Base-by-base conservation (phyloP, 768 basidiomycete species). In the Terana coerulea region DNA sequence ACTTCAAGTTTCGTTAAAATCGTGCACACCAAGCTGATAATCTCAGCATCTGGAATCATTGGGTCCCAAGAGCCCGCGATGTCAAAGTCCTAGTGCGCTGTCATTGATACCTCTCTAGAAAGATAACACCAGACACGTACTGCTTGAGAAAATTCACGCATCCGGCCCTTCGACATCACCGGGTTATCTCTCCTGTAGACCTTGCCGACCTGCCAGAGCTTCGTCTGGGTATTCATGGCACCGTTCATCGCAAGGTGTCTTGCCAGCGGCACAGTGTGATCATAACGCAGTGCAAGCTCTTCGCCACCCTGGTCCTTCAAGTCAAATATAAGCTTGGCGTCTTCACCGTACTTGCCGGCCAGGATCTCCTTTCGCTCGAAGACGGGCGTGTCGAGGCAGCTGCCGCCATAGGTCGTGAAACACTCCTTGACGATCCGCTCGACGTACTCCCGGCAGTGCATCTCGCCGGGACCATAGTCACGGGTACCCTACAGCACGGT, bases 131-230 rank as follows among this genome's bases (percentile, higher is more conserved):
- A 17, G 15, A 30, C 34, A 50, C 39, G 5, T 22, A 39, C 45
- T 56, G 95, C 97, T 69, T 99, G 97, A 62, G 88, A 91, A 64
- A 99, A 99, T 72, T 99, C 97, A 53, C 97, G 81, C 95, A 99
- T 97, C 24, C 97, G 78, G 0, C 97, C 97, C 73, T 99, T 99
- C 25, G 86, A 88, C 87, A 98, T 94, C 51, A 95, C 95, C 0
- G 97, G 97, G 57, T 86, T 92, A 69, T 99, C 97, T 64, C 97
- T 74, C 55, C 97, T 76, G 69, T 98, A 99, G 17, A 99, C 97
- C 71, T 98, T 99, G n/a, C 94, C 95, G 45, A 99, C 85, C 68
- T 98, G 97, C 86, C 93, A 99, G 12, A 98, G 67, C 71, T 98
- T 98, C 55, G 84, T 73, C 59, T 84, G 83, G 5, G 78, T 72